Evolutionary conservation across 306 rosid genomes (phyloP).

Genomic region (Sechiopsis laciniata): DNA sequence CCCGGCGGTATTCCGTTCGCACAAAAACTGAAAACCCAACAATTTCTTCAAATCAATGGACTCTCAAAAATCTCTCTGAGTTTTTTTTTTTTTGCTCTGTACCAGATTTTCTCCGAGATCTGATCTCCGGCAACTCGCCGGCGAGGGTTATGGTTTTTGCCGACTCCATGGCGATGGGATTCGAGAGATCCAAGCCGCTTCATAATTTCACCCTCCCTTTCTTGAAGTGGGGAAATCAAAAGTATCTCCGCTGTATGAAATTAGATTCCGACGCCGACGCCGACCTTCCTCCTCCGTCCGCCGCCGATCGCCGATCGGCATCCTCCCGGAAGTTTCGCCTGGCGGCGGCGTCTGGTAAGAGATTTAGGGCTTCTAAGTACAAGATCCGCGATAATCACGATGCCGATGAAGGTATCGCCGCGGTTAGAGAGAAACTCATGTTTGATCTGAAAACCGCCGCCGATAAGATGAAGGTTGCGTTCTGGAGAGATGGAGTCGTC

Average conservation of each 20-base stretch:
- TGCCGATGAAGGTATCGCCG: conserved; percentile 64
- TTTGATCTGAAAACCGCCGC: conserved; percentile 73
- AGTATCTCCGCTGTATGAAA: conserved; percentile 65
- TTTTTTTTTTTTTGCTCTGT: not conserved
- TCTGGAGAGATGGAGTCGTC: conserved; percentile 41
- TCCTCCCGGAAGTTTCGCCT: conserved; percentile 17
- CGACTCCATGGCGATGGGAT: conserved; percentile 56
- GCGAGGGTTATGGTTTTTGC: conserved; percentile 50
- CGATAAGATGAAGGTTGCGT: conserved; percentile 55
- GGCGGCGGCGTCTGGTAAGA: conserved; percentile 28
- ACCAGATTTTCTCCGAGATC: not conserved
- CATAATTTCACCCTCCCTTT: conserved; percentile 82
- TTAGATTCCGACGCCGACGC: conserved; percentile 21
- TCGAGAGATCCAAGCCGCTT: conserved; percentile 68
- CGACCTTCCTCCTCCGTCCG: not conserved
- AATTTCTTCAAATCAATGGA: not conserved
- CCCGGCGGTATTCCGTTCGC: conserved; percentile 44
- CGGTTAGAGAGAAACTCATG: conserved; percentile 74
- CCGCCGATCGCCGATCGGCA: conserved; percentile 43
- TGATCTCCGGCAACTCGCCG: conserved; percentile 24
- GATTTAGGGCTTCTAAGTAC: conserved; percentile 25
- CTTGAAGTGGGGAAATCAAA: conserved; percentile 90
- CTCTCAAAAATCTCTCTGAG: conserved; percentile 15
- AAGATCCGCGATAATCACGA: conserved; percentile 30
- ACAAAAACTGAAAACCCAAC: not conserved